A percentile compares a stretch with the other conserved stretches of the same genome.
Evolutionary conservation across 805 yeast genomes (phyloP).

Genomic region (Cyberlindnera galapagoensis): DNA sequence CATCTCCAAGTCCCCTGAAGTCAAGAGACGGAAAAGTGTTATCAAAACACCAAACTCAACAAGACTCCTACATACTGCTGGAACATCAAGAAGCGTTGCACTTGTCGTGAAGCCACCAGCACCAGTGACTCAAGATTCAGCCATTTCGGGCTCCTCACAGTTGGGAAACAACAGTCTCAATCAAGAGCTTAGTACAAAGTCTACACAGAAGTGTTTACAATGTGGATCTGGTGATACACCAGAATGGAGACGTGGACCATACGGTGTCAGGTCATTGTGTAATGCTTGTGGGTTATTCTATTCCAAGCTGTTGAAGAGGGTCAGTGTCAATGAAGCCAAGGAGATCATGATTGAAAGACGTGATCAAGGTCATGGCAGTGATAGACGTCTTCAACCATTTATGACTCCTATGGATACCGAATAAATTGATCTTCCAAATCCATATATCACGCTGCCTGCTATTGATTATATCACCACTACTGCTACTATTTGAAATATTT

Average conservation of each 20-base stretch:
- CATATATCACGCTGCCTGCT: too few relatives aligned
- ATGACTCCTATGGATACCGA: too few relatives aligned
- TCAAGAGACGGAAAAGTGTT: slow-evolving; percentile 1
- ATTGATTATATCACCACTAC: too few relatives aligned
- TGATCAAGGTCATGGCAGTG: slow-evolving; percentile 22
- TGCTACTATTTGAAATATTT: too few relatives aligned
- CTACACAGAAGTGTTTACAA: slow-evolving; percentile 43
- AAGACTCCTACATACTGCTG: too few relatives aligned
- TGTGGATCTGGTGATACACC: slow-evolving; percentile 77
- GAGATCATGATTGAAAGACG: slow-evolving; percentile 19
- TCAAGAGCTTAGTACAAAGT: slow-evolving; percentile 14
- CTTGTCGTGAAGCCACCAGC: slow-evolving; percentile 18
- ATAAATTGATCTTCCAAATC: too few relatives aligned
- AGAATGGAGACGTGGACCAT: slow-evolving; percentile 91
- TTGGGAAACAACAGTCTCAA: slow-evolving; percentile 9
- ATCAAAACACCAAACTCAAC: too few relatives aligned
- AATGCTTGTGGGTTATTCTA: slow-evolving; percentile 88
- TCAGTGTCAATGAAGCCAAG: slow-evolving; percentile 31
- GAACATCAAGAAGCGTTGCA: slow-evolving; percentile 11
- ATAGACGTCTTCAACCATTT: slow-evolving; percentile 24
- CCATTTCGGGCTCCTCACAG: too few relatives aligned
- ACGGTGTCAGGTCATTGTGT: slow-evolving; percentile 75
- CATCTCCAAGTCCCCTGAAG: too few relatives aligned
- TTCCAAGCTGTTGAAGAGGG: slow-evolving; percentile 49
- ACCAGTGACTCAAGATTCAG: slow-evolving; percentile 11